Evolutionary conservation across 441 rosid genomes (phyloP).

Genomic region (Hypseocharis bilobata): DNA sequence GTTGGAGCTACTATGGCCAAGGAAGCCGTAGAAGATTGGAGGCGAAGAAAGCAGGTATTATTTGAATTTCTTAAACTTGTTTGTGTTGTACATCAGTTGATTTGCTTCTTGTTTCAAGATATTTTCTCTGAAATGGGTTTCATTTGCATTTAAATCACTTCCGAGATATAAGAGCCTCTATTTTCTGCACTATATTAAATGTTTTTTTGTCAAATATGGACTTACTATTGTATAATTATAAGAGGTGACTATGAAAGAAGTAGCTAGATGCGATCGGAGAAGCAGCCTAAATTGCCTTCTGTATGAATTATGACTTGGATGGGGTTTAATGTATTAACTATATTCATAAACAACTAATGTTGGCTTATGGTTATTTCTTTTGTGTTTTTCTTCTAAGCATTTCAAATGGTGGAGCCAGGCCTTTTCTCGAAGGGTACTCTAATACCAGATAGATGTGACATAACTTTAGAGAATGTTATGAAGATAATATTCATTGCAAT

Average conservation of each 20-base stretch:
- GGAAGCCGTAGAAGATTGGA: slow-evolving; percentile 82
- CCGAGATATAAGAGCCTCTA: not conserved
- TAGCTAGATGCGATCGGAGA: not conserved
- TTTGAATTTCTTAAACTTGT: slow-evolving; percentile 2
- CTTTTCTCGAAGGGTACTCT: not conserved
- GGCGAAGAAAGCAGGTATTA: slow-evolving; percentile 63
- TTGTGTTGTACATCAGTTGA: too few species aligned
- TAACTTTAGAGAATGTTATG: not conserved
- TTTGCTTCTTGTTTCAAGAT: not conserved
- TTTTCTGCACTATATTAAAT: not conserved
- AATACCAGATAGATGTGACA: not conserved
- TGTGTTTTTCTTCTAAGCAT: not conserved
- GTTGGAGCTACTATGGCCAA: slow-evolving; percentile 82
- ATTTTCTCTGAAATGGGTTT: not conserved
- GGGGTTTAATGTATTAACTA: not conserved
- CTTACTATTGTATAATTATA: too few species aligned
- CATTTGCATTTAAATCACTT: not conserved
- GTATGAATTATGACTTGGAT: not conserved
- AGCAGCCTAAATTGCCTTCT: not conserved
- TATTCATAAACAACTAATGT: not conserved
- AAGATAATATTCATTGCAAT: not conserved
- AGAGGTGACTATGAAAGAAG: too few species aligned
- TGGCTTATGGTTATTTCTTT: not conserved
- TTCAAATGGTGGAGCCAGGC: not conserved
- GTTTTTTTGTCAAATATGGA: too few species aligned